Percentiles rank a stretch among this genome's conserved stretches.
Evolutionary conservation across 2,329 filamentous ascomycete genomes (phyloP).

Genomic region (Tolypocladium ovalisporum): DNA sequence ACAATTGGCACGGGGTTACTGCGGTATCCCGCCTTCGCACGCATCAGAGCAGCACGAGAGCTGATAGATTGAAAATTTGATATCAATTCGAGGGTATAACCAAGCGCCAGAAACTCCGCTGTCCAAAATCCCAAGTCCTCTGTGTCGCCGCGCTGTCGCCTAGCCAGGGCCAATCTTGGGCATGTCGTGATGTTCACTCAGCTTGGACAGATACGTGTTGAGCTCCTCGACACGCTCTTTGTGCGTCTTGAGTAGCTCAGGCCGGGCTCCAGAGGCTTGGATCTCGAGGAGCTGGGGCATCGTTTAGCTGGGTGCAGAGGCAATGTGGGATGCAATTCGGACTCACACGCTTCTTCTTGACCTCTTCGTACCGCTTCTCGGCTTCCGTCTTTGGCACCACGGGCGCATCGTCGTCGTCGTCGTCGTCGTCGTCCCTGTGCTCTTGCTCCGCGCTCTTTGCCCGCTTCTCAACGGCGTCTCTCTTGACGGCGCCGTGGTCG

Average conservation of each 20-base stretch:
- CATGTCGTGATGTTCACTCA: conserved; percentile 99
- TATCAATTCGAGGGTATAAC: conserved; percentile 11
- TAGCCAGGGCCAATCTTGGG: conserved; percentile 53
- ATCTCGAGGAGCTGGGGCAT: conserved; percentile 64
- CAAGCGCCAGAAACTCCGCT: conserved; percentile 15
- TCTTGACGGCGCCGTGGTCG: conserved; percentile 6
- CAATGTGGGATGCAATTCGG: too few relatives aligned
- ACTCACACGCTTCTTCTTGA: conserved; percentile 66
- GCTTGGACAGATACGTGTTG: conserved; percentile 81
- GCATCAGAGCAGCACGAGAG: not conserved
- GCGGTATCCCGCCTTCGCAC: not conserved
- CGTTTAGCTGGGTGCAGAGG: not conserved
- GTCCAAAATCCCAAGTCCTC: not conserved
- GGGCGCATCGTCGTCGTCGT: conserved; percentile 17
- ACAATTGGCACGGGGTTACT: not conserved
- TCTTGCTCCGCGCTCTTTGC: conserved; percentile 16
- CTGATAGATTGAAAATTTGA: too few relatives aligned
- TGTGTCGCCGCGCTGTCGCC: conserved; percentile 1
- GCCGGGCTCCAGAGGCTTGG: conserved; percentile 42
- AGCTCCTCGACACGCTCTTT: conserved; percentile 94
- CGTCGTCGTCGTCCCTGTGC: conserved; percentile 19
- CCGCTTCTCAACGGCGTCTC: conserved; percentile 13
- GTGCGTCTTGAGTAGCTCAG: conserved; percentile 88
- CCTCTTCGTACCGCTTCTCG: conserved; percentile 71
- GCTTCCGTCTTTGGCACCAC: conserved; percentile 64